Evolutionary conservation across 2,329 filamentous ascomycete species (phyloP), one percentile per base, ranked within the genome.

Genomic region (Macrophomina pseudophaseolina): DNA sequence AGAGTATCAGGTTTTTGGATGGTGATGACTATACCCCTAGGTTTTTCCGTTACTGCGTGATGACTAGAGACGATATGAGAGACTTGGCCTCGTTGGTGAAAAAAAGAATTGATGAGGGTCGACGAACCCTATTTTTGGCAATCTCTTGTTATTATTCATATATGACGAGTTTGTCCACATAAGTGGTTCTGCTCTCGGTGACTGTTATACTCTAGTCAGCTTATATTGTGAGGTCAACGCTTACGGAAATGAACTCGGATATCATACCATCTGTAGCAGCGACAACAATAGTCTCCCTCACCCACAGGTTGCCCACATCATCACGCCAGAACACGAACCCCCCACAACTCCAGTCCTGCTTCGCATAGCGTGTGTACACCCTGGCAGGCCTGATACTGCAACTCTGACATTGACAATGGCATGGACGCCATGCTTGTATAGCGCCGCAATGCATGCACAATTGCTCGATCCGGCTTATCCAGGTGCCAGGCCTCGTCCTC

Each of bases 381-480:
- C 70, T 71, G 49, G 75, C 72, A 8, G 68, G 40, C 32, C 68
- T 68, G 6, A 71, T 56, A 9, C 71, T 70, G 65, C 77, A 79
- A 63, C 71, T 78, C 28, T 74, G 69, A 67, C 78, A 79, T 0
- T 54, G 52, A 67, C 72, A 78, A 18, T 58, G 54, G 66, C 76
- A 79, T 18, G 66, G 62, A 2, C 51, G 23, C 74, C 74, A 76
- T 1, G 56, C 70, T 30, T 71, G 64, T n/a, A 78, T 70, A 3
- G 66, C 66, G 16, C 76, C 75, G 64, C 75, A 76, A 63, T 78
- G 76, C 70, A 77, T 75, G 64, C 78, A 79, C 70, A 79, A 74
- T 5, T 69, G 62, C 48, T 70, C 66, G 33, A 68, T 68, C 11
- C 62, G 65, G 58, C 70, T 72, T 33, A 70, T 65, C 77, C 77